phyloP scores from a whole-genome alignment of 1,284 basidiomycete species.

The Sporisorium iseilematis-ciliati region DNA sequence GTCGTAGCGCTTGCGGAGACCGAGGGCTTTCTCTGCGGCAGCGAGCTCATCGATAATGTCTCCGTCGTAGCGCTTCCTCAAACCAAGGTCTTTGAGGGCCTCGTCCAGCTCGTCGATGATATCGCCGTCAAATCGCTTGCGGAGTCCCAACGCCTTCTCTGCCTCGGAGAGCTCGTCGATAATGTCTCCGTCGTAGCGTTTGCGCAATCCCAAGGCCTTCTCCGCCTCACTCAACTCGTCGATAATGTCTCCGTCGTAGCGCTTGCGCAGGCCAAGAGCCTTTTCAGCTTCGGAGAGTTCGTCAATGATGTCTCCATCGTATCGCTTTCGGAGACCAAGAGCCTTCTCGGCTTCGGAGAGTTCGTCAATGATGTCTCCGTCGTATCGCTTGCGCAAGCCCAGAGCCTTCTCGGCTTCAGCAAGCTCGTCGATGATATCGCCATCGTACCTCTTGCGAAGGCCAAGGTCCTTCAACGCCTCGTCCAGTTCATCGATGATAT shows the following conservation, averaged over 20 bases:
- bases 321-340: background rate
- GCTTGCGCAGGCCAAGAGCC: conserved; percentile 1
- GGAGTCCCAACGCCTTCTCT: too few species aligned
- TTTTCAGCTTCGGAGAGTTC: background rate
- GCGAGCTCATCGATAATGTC: conserved; percentile 14
- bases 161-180: background rate
- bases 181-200: background rate
- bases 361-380: conserved; percentile 14
- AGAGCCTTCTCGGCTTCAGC: too few species aligned
- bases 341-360: background rate
- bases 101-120: conserved; percentile 15
- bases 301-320: background rate
- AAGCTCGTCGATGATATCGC: conserved; percentile 1
- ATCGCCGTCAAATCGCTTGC: background rate
- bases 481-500: conserved; percentile 2
- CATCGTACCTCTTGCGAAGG: background rate
- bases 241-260: background rate
- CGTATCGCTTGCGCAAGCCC: background rate
- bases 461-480: background rate
- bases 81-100: conserved; percentile 6
- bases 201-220: background rate
- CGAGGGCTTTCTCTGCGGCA: background rate
- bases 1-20: conserved; percentile 8
- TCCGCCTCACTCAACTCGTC: background rate
- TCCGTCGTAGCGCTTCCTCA: background rate